Evolutionary conservation across 192 early-diverging fungal genomes (phyloP), one percentile per base, ranked within the genome.

Genomic region (Haplosporangium gracile): DNA sequence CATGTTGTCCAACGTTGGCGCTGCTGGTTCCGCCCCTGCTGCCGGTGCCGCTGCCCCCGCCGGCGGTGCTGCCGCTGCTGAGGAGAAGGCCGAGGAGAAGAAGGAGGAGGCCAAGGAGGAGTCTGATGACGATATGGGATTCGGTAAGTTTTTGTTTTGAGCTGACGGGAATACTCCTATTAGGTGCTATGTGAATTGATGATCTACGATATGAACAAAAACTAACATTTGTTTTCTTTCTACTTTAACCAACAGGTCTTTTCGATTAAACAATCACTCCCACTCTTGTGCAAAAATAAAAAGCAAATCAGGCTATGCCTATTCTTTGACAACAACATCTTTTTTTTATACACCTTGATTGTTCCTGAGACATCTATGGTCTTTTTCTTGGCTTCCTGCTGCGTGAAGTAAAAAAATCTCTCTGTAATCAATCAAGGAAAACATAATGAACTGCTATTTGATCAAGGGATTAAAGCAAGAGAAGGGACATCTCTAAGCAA

Each of bases 1-100:
- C 89, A 94, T 98, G 90, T 93, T 99, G 85, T 93, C 96, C 90
- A 98, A 97, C 94, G 94, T 98, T 80, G 98, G 97, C 80, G 89
- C 90, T 70, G 91, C 89, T 79, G 81, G 89, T 70, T 82, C 89
- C 72, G 80, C 85, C 80, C 88, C 89, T 68, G 91, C 80, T 57
- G 88, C 88, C 43, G 82, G 51, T 81, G 76, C 72, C 49, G 83
- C 77, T 70, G 86, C 86, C 49, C 81, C 88, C 68, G 88, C 75
- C 77, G 89, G 60, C 70, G 89, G 76, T 83, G 90, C 88, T 65
- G 90, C 80, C 34, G 92, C 88, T 55, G 79, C 74, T 38, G 68
- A 75, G 32, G 84, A 75, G 84, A 89, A 88, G 80, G 89, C 88
- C 60, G 90, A 89, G 77, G 90, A 89, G 81, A 83, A 85, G 76